A percentile compares a stretch with the other conserved stretches of the same genome.
These are phyloP conservation scores for Sordariomycetes sp. DNA, from an alignment of 2,329 filamentous ascomycete species.

Conservation along the genomic window DNA sequence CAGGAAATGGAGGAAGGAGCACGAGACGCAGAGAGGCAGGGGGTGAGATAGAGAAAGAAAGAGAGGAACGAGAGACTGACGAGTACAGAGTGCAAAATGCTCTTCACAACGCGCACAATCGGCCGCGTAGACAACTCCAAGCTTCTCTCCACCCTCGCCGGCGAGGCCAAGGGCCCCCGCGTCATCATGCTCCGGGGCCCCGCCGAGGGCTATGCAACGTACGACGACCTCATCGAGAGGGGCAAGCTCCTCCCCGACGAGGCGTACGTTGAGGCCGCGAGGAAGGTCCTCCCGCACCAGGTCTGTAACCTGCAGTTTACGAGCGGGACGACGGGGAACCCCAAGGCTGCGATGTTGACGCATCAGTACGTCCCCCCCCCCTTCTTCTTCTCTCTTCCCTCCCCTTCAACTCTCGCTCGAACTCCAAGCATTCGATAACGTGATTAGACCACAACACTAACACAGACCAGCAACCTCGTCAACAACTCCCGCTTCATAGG, in stretches of 20 bases:
- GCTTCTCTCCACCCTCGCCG: constrained; percentile 40
- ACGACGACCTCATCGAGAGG: constrained; percentile 40
- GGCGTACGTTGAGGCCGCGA: constrained; percentile 36
- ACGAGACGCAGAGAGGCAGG: neutral
- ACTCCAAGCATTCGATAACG: neutral
- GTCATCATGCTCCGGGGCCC: constrained; percentile 49
- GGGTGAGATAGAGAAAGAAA: neutral
- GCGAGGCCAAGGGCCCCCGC: constrained; percentile 29
- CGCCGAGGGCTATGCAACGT: constrained; percentile 41
- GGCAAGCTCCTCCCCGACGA: constrained; percentile 34
- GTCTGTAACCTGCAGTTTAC: constrained; percentile 67
- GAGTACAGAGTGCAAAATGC: constrained; percentile 47
- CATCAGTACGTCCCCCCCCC: constrained; percentile 37
- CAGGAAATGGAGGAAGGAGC: no score
- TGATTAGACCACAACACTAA: neutral
- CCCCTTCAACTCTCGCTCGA: neutral
- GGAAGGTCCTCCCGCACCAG: constrained; percentile 46
- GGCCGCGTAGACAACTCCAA: constrained; percentile 49
- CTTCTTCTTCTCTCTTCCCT: neutral
- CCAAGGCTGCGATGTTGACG: constrained; percentile 64
- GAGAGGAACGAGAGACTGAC: neutral
- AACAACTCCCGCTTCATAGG: constrained; percentile 61
- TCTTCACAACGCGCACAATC: constrained; percentile 61
- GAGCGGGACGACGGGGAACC: constrained; percentile 59
- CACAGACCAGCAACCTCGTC: constrained; percentile 32